These are phyloP conservation scores for Sporothrix phasma DNA, from an alignment of 2,329 filamentous ascomycete species.

Conservation along the genomic window DNA sequence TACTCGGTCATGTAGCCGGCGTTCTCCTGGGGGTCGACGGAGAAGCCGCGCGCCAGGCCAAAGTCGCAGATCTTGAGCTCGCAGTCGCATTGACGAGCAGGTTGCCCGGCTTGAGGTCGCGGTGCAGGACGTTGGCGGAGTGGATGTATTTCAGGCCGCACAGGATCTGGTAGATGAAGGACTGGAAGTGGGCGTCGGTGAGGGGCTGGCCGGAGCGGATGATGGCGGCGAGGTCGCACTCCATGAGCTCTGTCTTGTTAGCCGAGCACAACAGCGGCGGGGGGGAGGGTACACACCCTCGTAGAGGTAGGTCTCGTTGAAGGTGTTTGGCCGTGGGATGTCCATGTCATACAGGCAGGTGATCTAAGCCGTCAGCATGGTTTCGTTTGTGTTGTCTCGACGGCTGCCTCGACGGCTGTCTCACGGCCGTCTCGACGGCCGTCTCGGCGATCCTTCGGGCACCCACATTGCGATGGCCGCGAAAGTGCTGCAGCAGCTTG, in stretches of 20 bases:
- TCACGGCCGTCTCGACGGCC: no score
- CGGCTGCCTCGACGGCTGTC: no score
- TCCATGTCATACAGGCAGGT: constrained; percentile 99
- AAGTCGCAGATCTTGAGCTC: constrained; percentile 99
- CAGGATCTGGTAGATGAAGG: constrained; percentile 99
- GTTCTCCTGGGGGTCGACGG: constrained; percentile 93
- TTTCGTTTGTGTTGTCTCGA: background rate
- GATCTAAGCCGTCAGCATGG: constrained; percentile 51
- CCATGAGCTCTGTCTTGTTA: constrained; percentile 75
- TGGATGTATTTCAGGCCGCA: constrained; percentile 99
- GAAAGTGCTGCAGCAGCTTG: constrained; percentile 96
- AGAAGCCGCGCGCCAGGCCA: constrained; percentile 91
- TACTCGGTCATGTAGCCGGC: constrained; percentile 99
- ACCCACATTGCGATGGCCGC: constrained; percentile 76
- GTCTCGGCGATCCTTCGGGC: no score
- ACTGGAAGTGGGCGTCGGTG: constrained; percentile 98
- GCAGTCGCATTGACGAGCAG: constrained; percentile 94
- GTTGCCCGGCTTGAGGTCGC: constrained; percentile 95
- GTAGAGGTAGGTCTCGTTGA: constrained; percentile 98
- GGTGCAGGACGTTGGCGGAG: constrained; percentile 93
- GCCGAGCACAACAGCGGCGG: background rate
- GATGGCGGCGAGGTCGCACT: constrained; percentile 95
- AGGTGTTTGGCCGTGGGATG: constrained; percentile 91
- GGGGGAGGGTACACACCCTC: constrained; percentile 51
- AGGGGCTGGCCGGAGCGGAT: constrained; percentile 94